These are phyloP conservation scores for Pinus taeda DNA, from an alignment of 75 land plant genomes.

Conservation along the genomic window DNA sequence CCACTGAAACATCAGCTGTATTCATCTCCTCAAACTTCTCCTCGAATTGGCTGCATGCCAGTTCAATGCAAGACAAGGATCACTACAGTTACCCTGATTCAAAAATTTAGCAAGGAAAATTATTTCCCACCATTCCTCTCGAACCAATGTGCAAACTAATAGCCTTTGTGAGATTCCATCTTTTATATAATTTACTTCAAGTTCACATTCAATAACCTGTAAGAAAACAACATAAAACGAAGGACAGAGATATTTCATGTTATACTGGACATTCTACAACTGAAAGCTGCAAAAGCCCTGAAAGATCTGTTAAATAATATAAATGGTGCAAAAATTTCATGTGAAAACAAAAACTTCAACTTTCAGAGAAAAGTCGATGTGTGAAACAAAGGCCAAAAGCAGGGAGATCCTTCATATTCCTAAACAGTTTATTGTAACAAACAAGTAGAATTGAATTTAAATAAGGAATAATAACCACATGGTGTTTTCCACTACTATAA, in stretches of 20 bases:
- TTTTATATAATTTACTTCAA: background rate
- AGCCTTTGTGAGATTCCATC: background rate
- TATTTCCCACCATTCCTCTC: background rate
- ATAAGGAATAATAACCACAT: no score
- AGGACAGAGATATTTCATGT: background rate
- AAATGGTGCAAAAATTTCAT: no score
- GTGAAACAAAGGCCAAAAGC: no score
- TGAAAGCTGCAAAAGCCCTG: background rate
- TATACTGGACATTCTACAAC: background rate
- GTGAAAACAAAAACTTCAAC: no score
- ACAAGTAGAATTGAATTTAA: no score
- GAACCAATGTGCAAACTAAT: background rate
- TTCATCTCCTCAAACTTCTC: conserved; percentile 87
- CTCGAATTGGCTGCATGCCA: conserved; percentile 69
- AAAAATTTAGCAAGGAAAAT: no score
- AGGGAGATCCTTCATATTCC: no score
- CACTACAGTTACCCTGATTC: no score
- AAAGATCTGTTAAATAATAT: background rate
- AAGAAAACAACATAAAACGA: background rate
- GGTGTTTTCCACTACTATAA: no score
- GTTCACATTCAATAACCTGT: background rate
- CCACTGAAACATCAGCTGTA: conserved; percentile 33
- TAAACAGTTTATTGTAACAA: no score
- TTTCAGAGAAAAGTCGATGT: no score
- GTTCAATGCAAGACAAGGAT: background rate